Evolutionary conservation across 1,284 basidiomycete genomes (phyloP).

Genomic region (Ustilago nuda): DNA sequence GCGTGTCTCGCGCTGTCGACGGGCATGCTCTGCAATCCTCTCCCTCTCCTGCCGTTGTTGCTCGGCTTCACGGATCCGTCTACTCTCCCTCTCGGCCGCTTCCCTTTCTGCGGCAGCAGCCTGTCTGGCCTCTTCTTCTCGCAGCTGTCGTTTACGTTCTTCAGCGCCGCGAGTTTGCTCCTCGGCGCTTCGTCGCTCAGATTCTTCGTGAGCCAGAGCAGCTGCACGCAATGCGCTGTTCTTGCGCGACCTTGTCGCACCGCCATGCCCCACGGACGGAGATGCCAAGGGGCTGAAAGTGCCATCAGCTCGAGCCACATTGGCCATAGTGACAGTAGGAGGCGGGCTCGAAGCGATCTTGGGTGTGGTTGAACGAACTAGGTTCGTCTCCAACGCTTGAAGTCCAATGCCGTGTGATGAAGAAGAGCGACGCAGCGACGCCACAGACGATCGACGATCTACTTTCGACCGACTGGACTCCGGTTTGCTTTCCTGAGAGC

Average conservation of each 20-base stretch:
- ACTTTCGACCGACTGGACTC: slow-evolving; percentile 2
- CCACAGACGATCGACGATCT: slow-evolving; percentile 12
- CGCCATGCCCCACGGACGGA: slow-evolving; percentile 16
- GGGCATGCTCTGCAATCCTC: slow-evolving; percentile 32
- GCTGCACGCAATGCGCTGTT: slow-evolving; percentile 50
- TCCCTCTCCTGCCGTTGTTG: slow-evolving; percentile 41
- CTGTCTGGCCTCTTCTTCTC: slow-evolving; percentile 28
- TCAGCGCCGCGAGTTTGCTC: slow-evolving; percentile 34
- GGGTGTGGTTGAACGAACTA: slow-evolving; percentile 41
- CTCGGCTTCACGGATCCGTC: slow-evolving; percentile 16
- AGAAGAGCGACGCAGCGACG: slow-evolving; percentile 33
- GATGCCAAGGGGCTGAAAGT: slow-evolving; percentile 29
- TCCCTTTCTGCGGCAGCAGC: slow-evolving; percentile 33
- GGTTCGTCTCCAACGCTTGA: slow-evolving; percentile 45
- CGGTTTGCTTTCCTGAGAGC: slow-evolving; percentile 3
- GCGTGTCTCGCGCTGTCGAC: slow-evolving; percentile 28
- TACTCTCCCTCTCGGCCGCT: slow-evolving; percentile 17
- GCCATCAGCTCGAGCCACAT: slow-evolving; percentile 29
- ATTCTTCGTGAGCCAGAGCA: slow-evolving; percentile 45
- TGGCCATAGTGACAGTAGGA: slow-evolving; percentile 22
- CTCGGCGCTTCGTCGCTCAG: slow-evolving; percentile 36
- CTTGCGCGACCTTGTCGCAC: slow-evolving; percentile 38
- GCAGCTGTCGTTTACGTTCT: slow-evolving; percentile 25
- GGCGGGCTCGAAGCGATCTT: slow-evolving; percentile 21
- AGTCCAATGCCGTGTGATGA: slow-evolving; percentile 53